A percentile compares a stretch with the other conserved stretches of the same genome.
These are phyloP conservation scores for Medicago lupulina DNA, from an alignment of 306 rosid genomes.

Conservation along the genomic window DNA sequence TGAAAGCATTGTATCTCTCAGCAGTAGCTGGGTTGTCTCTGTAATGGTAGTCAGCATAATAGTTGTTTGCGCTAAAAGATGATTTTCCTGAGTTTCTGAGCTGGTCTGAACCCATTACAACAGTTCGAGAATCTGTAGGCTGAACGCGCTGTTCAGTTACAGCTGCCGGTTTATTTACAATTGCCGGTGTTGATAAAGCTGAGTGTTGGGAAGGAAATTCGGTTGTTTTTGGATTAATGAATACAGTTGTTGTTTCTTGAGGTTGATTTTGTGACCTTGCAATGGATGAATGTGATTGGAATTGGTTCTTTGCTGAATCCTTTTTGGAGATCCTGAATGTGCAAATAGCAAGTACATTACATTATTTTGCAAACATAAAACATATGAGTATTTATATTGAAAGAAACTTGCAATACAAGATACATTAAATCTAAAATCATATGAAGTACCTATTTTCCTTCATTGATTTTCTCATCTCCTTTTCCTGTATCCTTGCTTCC, in stretches of 20 bases:
- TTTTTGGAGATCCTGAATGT: slow-evolving; percentile 62
- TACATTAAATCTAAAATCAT: background rate
- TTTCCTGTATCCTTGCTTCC: slow-evolving; percentile 67
- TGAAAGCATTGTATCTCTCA: slow-evolving; percentile 25
- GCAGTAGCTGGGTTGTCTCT: slow-evolving; percentile 14
- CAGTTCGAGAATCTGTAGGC: background rate
- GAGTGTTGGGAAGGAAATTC: no score
- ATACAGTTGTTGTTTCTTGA: slow-evolving; percentile 14
- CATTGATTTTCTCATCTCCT: slow-evolving; percentile 53
- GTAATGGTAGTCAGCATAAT: slow-evolving; percentile 6
- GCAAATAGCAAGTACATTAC: slow-evolving; percentile 16
- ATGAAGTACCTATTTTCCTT: slow-evolving; percentile 58
- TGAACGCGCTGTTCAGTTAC: background rate
- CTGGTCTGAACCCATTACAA: background rate
- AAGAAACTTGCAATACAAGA: background rate
- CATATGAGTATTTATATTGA: background rate
- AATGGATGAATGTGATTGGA: slow-evolving; percentile 43
- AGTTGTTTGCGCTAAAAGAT: slow-evolving; percentile 22
- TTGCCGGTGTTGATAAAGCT: background rate
- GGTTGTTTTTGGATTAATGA: background rate
- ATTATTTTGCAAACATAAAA: slow-evolving; percentile 22
- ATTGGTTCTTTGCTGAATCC: slow-evolving; percentile 44
- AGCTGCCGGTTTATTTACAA: slow-evolving; percentile 26
- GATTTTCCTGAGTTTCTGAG: slow-evolving; percentile 28
- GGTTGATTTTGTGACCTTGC: slow-evolving; percentile 35